Evolutionary conservation across 495 filamentous ascomycete species (phyloP).

Genomic region (Hyaloscypha hepaticicola): DNA sequence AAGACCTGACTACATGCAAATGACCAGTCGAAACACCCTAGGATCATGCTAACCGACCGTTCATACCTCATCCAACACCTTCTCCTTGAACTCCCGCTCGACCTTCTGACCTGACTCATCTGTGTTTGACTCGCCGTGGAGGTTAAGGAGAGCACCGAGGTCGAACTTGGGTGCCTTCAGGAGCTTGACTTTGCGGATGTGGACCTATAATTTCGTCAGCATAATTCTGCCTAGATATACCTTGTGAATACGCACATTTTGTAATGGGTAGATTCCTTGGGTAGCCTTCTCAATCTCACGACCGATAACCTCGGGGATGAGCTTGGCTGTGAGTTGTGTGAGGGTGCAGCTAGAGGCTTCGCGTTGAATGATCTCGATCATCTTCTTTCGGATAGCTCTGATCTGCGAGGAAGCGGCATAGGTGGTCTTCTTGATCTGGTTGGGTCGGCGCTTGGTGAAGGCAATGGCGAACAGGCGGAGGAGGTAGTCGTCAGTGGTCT

Average conservation of each 20-base stretch:
- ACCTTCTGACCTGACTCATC: constrained; percentile 98
- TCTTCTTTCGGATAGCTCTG: constrained; percentile 96
- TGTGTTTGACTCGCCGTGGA: constrained; percentile 94
- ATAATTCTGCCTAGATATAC: constrained; percentile 6
- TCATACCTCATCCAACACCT: constrained; percentile 90
- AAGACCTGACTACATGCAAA: constrained; percentile 41
- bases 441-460: constrained; percentile 97
- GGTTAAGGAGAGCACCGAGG: constrained; percentile 87
- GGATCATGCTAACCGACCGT: constrained; percentile 39
- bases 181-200: constrained; percentile 99
- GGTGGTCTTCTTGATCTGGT: constrained; percentile 99
- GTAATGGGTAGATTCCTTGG: constrained; percentile 98
- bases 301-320: constrained; percentile 98
- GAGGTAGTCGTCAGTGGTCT: constrained; percentile 99
- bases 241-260: constrained; percentile 70
- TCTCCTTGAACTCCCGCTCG: constrained; percentile 98
- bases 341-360: constrained; percentile 93
- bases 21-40: constrained; percentile 44
- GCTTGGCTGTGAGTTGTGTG: constrained; percentile 91
- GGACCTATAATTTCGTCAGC: constrained; percentile 65
- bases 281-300: constrained; percentile 99
- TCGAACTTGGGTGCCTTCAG: constrained; percentile 98
- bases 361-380: constrained; percentile 97
- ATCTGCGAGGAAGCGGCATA: constrained; percentile 96
- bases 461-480: constrained; percentile 97